phyloP scores from a whole-genome alignment of 1,284 basidiomycete species.

The Garcileccinum viscosum region DNA sequence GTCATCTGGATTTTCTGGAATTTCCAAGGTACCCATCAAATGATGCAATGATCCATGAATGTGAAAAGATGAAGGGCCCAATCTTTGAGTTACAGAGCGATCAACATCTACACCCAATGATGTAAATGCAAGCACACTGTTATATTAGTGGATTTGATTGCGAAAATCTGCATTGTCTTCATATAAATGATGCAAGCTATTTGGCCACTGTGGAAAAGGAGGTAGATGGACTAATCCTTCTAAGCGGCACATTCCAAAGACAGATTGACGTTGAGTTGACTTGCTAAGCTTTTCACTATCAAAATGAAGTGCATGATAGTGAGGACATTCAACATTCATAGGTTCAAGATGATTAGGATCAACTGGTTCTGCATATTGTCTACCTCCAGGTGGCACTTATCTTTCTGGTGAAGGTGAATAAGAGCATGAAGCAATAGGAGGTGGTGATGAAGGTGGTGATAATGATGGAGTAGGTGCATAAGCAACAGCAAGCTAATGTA shows the following conservation, averaged over 20 bases:
- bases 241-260: no score
- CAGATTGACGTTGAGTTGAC: no score
- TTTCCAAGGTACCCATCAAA: not conserved
- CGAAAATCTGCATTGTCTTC: no score
- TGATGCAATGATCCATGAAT: not conserved
- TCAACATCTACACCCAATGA: not conserved
- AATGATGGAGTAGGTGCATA: not conserved
- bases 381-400: not conserved
- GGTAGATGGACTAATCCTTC: no score
- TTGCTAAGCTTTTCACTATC: not conserved
- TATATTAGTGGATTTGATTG: no score
- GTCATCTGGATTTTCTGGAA: not conserved
- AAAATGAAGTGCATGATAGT: not conserved
- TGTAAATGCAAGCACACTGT: no score
- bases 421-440: not conserved
- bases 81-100: not conserved
- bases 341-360: not conserved
- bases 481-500: no score
- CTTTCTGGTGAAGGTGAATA: not conserved
- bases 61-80: not conserved
- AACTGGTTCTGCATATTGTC: not conserved
- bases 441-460: not conserved
- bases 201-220: no score
- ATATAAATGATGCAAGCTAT: no score
- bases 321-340: not conserved